Evolutionary conservation across 352 stramenopile genomes (phyloP).

Genomic region (Globisporangium lucens): DNA sequence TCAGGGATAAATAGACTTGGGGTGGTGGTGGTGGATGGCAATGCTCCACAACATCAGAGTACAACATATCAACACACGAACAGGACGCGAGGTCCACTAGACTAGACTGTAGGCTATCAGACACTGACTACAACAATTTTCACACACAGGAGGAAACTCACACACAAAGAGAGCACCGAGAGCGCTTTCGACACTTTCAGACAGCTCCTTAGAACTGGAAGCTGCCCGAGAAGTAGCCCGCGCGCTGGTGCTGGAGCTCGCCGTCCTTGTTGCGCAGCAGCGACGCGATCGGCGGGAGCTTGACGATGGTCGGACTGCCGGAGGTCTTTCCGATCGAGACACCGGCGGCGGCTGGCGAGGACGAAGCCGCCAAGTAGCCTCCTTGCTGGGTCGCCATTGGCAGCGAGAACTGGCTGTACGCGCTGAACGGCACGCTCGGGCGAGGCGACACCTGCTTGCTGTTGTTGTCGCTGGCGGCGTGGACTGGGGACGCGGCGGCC

Average conservation of each 20-base stretch:
- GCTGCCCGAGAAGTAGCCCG: slow-evolving; percentile 20
- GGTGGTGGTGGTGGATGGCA: background rate
- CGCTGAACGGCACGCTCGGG: slow-evolving; percentile 11
- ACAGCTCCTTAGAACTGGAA: slow-evolving; percentile 17
- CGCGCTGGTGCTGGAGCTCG: slow-evolving; percentile 16
- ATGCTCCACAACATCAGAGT: background rate
- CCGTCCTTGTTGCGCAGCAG: slow-evolving; percentile 39
- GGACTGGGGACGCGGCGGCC: slow-evolving; percentile 29
- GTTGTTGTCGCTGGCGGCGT: background rate
- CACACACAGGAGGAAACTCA: background rate
- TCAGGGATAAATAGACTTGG: slow-evolving; percentile 13
- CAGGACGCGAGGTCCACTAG: slow-evolving; percentile 2
- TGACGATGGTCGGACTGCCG: slow-evolving; percentile 31
- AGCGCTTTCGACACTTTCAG: background rate
- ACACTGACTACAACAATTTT: background rate
- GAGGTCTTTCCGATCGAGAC: slow-evolving; percentile 17
- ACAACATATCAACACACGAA: slow-evolving; percentile 12
- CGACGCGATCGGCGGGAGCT: slow-evolving; percentile 59
- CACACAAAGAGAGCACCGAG: background rate
- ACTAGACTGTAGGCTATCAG: slow-evolving; percentile 2
- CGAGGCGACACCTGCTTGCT: slow-evolving; percentile 9
- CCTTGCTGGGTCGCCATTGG: slow-evolving; percentile 1
- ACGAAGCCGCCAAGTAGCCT: slow-evolving; percentile 2
- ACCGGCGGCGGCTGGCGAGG: slow-evolving; percentile 1
- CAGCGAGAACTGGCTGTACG: slow-evolving; percentile 15